Percentiles rank a stretch among this genome's conserved stretches.
phyloP scores from a whole-genome alignment of 768 basidiomycete species.

The Aureoboletus auriporus region DNA sequence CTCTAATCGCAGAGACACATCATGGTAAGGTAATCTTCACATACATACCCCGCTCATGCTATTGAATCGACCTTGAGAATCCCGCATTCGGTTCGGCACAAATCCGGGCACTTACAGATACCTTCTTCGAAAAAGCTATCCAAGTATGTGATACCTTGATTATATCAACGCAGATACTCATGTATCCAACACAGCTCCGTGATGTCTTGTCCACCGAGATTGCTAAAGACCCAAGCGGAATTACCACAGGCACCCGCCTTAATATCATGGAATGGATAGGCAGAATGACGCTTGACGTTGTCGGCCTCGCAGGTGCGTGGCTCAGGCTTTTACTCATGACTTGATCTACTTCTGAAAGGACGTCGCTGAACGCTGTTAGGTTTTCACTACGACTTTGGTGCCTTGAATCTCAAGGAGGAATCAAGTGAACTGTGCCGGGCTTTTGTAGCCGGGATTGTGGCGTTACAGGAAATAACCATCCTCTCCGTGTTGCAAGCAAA shows the following conservation, averaged over 20 bases:
- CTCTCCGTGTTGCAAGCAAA: constrained; percentile 30
- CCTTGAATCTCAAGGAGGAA: constrained; percentile 17
- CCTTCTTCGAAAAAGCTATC: constrained; percentile 53
- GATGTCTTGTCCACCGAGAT: constrained; percentile 41
- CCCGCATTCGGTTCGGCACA: constrained; percentile 44
- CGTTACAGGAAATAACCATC: constrained; percentile 7
- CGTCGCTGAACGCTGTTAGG: constrained; percentile 19
- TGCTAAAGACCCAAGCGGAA: background rate
- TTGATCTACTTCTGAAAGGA: too few species aligned
- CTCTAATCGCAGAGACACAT: constrained; percentile 17
- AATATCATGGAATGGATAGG: constrained; percentile 29
- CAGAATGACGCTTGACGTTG: too few species aligned
- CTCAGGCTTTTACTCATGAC: too few species aligned
- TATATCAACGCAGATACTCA: background rate
- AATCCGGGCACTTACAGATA: constrained; percentile 49
- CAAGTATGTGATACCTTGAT: constrained; percentile 33
- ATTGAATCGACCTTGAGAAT: constrained; percentile 36
- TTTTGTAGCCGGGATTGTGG: constrained; percentile 28
- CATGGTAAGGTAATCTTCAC: constrained; percentile 22
- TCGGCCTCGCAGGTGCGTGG: constrained; percentile 24
- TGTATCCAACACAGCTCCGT: constrained; percentile 35
- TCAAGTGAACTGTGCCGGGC: constrained; percentile 24
- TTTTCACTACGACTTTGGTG: constrained; percentile 35
- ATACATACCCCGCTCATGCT: background rate
- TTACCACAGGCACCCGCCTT: constrained; percentile 14